A percentile compares a stretch with the other conserved stretches of the same genome.
phyloP scores from a whole-genome alignment of 73 alveolate species.

The Blepharisma stoltei region DNA sequence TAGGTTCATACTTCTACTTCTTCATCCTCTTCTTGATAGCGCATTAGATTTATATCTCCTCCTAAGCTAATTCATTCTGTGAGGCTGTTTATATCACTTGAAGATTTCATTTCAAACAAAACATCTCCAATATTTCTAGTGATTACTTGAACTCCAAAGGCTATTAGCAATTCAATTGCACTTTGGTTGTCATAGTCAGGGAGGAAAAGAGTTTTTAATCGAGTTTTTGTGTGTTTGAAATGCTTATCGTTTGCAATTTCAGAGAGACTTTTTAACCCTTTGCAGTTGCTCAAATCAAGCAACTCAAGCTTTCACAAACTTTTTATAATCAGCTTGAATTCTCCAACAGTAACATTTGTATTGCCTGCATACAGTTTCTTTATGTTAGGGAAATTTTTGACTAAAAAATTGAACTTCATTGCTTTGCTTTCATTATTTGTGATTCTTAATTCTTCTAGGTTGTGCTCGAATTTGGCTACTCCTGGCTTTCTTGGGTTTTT shows the following conservation, averaged over 20 bases:
- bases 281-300: neutral
- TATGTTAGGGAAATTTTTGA: neutral
- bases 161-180: neutral
- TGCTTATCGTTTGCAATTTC: neutral
- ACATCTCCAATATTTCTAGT: neutral
- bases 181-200: neutral
- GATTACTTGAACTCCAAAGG: neutral
- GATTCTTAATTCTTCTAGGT: slow-evolving; percentile 20
- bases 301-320: slow-evolving; percentile 3
- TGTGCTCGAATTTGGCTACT: neutral
- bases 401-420: neutral
- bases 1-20: neutral
- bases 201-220: neutral
- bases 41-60: neutral
- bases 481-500: no score
- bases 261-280: neutral
- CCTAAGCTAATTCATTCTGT: neutral
- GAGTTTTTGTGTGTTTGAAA: neutral
- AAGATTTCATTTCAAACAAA: neutral
- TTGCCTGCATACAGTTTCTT: slow-evolving; percentile 3
- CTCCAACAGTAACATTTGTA: neutral
- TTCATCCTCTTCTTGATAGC: neutral
- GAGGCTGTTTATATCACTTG: neutral
- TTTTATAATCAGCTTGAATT: neutral
- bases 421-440: neutral